Base-by-base conservation (phyloP, 2,329 filamentous ascomycete species). In the Teratosphaeria nubilosa region DNA sequence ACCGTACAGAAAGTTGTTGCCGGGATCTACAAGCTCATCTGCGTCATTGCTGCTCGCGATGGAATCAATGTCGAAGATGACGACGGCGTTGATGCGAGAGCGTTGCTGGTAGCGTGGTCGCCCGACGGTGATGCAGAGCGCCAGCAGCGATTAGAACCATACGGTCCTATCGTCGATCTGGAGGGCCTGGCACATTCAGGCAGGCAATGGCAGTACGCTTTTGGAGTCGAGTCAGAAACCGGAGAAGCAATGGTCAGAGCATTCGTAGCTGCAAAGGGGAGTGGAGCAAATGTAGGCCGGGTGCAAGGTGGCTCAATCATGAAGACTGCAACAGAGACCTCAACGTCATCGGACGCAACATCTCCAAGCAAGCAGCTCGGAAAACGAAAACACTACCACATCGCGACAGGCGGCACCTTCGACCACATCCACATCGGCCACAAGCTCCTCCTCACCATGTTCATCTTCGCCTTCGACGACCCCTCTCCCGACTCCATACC, bases 361-460 rank as follows among this genome's bases (percentile, higher is more conserved):
- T 13, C 16, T 22, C 37, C 16, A 52, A 53, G 24, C 48, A 54
- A 11, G 27, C 52, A 32, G 5, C 34, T 45, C 51, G 20, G 50
- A 55, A 27, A 34, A 24, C 22, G 51, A 25, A 11, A 37, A 5
- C 62, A 62, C 70, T 75, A 78, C 59, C 80, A 83, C 14, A 87
- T 95, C 54, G 89, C 87, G 56, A 83, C 97, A 13, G 94, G 92
- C 31, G 94, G 94, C 10, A 99, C 94, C 0, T 99, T 97, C 74
- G 94, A 99, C 72, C 91, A 97, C 73, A 81, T 99, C 24, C 94
- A 99, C 70, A 86, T 89, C 3, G 94, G 94, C 5, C 94, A 99
- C 77, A 99, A 97, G 75, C 80, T 97, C n/a, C 82, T 99, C 22
- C 82, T 99, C 22, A 91, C 91, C n/a, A 91, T 91, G 61, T 89